These are phyloP conservation scores for Biancaea sappan DNA, from an alignment of 306 rosid species.

Conservation along the genomic window DNA sequence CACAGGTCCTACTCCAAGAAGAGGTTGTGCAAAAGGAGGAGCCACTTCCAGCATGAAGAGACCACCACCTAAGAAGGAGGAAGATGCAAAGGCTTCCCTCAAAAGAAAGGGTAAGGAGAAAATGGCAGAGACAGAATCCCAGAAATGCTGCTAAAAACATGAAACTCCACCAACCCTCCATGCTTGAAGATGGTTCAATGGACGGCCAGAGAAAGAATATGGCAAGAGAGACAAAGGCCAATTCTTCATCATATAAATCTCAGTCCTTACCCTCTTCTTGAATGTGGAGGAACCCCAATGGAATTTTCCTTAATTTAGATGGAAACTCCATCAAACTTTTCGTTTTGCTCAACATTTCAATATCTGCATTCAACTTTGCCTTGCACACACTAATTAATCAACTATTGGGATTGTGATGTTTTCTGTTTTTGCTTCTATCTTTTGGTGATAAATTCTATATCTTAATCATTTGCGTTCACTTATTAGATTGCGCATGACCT, in stretches of 20 bases:
- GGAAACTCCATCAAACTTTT: background rate
- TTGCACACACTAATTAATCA: too few species aligned
- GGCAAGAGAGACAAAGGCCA: constrained; percentile 43
- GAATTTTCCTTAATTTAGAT: background rate
- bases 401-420: too few species aligned
- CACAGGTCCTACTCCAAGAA: too few species aligned
- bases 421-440: too few species aligned
- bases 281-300: background rate
- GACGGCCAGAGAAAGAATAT: constrained; percentile 42
- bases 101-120: constrained; percentile 3
- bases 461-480: too few species aligned
- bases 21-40: background rate
- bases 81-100: background rate
- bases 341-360: background rate
- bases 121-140: constrained; percentile 1
- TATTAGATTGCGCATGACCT: too few species aligned
- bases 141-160: constrained; percentile 39
- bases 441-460: too few species aligned
- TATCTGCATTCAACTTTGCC: too few species aligned
- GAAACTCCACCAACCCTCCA: constrained; percentile 35
- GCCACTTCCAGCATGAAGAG: background rate
- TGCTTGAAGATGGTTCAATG: constrained; percentile 37
- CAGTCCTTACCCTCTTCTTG: constrained; percentile 24
- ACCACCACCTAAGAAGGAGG: constrained; percentile 3
- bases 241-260: constrained; percentile 62